Percentiles rank a stretch among this genome's conserved stretches.
Conservation (phyloP, 1,139 yeast genomes). For the Meyerozyma carpophila region DNA sequence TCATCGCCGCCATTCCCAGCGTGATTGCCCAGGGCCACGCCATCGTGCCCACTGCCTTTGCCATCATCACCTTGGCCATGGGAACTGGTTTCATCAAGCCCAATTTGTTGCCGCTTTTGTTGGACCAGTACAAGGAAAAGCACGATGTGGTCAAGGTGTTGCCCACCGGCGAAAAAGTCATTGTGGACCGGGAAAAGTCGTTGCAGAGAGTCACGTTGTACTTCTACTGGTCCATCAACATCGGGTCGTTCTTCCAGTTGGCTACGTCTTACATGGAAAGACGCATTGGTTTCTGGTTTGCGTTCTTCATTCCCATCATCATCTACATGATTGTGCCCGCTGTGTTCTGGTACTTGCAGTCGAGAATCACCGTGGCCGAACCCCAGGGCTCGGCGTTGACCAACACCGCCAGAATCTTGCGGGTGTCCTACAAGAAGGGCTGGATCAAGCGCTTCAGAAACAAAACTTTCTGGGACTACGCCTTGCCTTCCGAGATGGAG, state of each 20-base stretch:
- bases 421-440: constrained; percentile 34
- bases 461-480: constrained; percentile 48
- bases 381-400: constrained; percentile 47
- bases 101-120: constrained; percentile 44
- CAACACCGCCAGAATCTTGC: constrained; percentile 35
- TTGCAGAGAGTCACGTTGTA: constrained; percentile 70
- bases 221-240: constrained; percentile 75
- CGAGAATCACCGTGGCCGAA: constrained; percentile 30
- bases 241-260: constrained; percentile 73
- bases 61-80: constrained; percentile 15
- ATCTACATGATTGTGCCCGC: constrained; percentile 46
- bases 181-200: constrained; percentile 67
- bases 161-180: constrained; percentile 60
- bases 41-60: constrained; percentile 14
- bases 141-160: constrained; percentile 55
- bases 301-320: constrained; percentile 55
- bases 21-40: constrained; percentile 14
- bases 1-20: constrained; percentile 16
- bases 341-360: constrained; percentile 34
- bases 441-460: constrained; percentile 31
- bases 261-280: constrained; percentile 74
- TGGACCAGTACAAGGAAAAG: constrained; percentile 49
- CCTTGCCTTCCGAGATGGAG: constrained; percentile 46
- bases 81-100: constrained; percentile 38
- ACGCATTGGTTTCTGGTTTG: constrained; percentile 72